Evolutionary conservation across 805 yeast genomes (phyloP), one percentile per base, ranked within the genome.

Genomic region (Candida chilensis): DNA sequence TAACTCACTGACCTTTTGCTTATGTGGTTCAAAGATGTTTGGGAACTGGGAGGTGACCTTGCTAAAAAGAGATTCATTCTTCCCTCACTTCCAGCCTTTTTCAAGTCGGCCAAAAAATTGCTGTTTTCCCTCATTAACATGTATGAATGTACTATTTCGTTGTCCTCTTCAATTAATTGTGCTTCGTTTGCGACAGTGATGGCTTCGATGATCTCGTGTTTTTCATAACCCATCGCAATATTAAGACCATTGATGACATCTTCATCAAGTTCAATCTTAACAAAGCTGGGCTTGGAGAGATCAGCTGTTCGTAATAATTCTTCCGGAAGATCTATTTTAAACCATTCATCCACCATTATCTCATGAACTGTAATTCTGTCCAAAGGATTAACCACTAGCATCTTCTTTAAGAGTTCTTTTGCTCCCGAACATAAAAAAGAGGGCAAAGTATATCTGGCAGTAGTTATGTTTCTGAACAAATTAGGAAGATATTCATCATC

Each of bases 41-140:
- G n/a, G n/a, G n/a, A n/a, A n/a, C n/a, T n/a, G n/a, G 66, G 64
- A 3, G 69, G 67, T 9, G 69, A 68, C 11, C 64, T 57, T 36
- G 42, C 55, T 18, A 61, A 56, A 44, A 60, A 57, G 34, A 61
- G 61, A 3, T 52, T 49, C 32, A 59, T 67, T 48, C 58, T 53
- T 31, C 50, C 52, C 30, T 58, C 67, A 7, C 52, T 37, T 36
- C 55, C 55, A 35, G 50, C 45, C 37, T 55, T 52, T 47, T 62
- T 63, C 47, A 63, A 56, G 40, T 63, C 69, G 37, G 48, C 54
- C 16, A 63, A 67, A 32, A 63, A 52, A 7, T 60, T 46, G 36
- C 54, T 61, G 42, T 63, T 63, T 30, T 63, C 68, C 45, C 57
- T 60, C 67, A 62, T 62, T 42, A 63, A 58, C 36, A 60, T 44